These are phyloP conservation scores for Boletus edulis DNA, from an alignment of 768 basidiomycete species.

Conservation along the genomic window DNA sequence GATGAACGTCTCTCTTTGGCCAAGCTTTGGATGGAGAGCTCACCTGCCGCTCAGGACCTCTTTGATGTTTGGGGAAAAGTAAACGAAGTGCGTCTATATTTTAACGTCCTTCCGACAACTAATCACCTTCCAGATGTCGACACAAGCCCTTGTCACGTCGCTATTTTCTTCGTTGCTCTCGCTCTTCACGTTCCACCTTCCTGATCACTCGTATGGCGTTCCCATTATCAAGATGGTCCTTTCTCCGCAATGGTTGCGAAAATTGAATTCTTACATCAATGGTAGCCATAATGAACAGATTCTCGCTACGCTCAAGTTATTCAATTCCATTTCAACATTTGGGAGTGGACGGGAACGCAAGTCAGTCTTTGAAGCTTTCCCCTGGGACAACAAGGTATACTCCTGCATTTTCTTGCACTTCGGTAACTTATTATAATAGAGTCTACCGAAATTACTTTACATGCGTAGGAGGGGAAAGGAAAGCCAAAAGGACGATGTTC, in stretches of 20 bases:
- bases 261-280: constrained; percentile 60
- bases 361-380: constrained; percentile 61
- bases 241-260: constrained; percentile 50
- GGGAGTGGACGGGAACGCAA: constrained; percentile 66
- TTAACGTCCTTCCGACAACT: not conserved
- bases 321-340: constrained; percentile 58
- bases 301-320: constrained; percentile 63
- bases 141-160: constrained; percentile 46
- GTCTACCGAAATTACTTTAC: constrained; percentile 60
- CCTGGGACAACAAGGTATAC: constrained; percentile 75
- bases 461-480: constrained; percentile 65
- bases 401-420: not conserved
- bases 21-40: constrained; percentile 59
- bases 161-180: constrained; percentile 58
- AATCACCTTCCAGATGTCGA: constrained; percentile 35
- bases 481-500: constrained; percentile 36
- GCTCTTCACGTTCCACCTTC: constrained; percentile 66
- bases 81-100: constrained; percentile 42
- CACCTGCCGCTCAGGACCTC: constrained; percentile 56
- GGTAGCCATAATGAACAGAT: constrained; percentile 64
- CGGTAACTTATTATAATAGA: constrained; percentile 36
- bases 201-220: constrained; percentile 59
- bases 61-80: constrained; percentile 61
- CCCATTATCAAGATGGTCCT: constrained; percentile 63
- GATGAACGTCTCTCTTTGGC: constrained; percentile 62